Conservation (phyloP, 805 yeast species). For the Tetrapisispora iriomotensis region DNA sequence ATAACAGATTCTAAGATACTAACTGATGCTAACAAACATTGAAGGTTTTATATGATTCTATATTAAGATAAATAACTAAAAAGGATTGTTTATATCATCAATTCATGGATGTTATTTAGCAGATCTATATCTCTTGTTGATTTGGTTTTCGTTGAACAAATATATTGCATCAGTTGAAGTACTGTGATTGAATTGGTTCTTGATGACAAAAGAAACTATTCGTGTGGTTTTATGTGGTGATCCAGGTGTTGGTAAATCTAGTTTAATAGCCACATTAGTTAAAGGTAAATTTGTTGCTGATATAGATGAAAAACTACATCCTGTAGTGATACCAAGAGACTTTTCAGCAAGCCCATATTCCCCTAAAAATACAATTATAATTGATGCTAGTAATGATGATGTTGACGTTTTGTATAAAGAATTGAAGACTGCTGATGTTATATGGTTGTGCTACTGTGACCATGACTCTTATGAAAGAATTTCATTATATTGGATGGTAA, state of each 20-base stretch:
- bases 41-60: no score
- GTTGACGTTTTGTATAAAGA: slow-evolving; percentile 52
- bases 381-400: slow-evolving; percentile 74
- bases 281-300: slow-evolving; percentile 74
- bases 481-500: slow-evolving; percentile 88
- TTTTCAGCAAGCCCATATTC: slow-evolving; percentile 50
- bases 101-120: no score
- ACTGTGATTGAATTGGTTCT: not conserved
- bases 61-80: no score
- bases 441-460: slow-evolving; percentile 90
- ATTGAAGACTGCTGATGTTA: slow-evolving; percentile 76
- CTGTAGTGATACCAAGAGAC: slow-evolving; percentile 72
- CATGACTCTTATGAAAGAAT: slow-evolving; percentile 91
- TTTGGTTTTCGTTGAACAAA: no score
- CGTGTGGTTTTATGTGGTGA: slow-evolving; percentile 92
- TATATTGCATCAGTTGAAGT: no score
- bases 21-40: no score
- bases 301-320: slow-evolving; percentile 70
- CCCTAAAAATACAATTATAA: slow-evolving; percentile 55
- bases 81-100: no score
- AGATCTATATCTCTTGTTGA: no score
- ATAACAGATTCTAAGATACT: no score
- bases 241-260: slow-evolving; percentile 79
- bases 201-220: slow-evolving; percentile 42
- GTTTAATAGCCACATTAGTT: slow-evolving; percentile 67